Percentiles rank a stretch among this genome's conserved stretches.
These are phyloP conservation scores for Schizochytrium sp. DNA, from an alignment of 108 stramenopile genomes.

Conservation along the genomic window DNA sequence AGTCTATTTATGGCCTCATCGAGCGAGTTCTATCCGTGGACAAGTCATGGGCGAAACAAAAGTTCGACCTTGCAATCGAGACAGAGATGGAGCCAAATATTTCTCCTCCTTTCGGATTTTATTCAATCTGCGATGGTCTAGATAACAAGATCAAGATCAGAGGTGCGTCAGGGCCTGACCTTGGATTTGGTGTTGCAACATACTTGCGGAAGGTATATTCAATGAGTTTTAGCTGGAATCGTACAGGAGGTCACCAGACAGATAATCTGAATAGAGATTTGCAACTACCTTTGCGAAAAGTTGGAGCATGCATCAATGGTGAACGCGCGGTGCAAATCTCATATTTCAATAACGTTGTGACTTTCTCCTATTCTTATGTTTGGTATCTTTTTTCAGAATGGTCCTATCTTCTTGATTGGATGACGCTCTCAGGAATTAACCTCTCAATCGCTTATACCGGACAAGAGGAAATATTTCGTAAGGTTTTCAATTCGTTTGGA, in stretches of 20 bases:
- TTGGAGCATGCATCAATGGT: background rate
- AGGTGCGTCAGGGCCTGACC: slow-evolving; percentile 17
- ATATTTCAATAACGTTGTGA: slow-evolving; percentile 75
- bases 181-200: background rate
- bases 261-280: background rate
- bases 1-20: background rate
- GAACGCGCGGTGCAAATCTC: background rate
- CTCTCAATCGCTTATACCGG: slow-evolving; percentile 74
- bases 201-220: slow-evolving; percentile 1
- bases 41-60: background rate
- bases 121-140: background rate
- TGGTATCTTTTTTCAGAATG: slow-evolving; percentile 73
- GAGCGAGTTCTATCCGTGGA: background rate
- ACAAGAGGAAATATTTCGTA: slow-evolving; percentile 73
- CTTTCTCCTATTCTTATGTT: slow-evolving; percentile 75
- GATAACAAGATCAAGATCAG: background rate
- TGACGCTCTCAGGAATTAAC: slow-evolving; percentile 74
- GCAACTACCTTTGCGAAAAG: background rate
- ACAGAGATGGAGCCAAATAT: background rate
- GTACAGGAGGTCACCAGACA: slow-evolving; percentile 19
- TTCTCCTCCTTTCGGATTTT: background rate
- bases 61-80: background rate
- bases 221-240: slow-evolving; percentile 44
- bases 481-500: slow-evolving; percentile 70
- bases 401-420: slow-evolving; percentile 73